These are phyloP conservation scores for Bretschneidera sinensis DNA, from an alignment of 345 rosid genomes.

Conservation along the genomic window DNA sequence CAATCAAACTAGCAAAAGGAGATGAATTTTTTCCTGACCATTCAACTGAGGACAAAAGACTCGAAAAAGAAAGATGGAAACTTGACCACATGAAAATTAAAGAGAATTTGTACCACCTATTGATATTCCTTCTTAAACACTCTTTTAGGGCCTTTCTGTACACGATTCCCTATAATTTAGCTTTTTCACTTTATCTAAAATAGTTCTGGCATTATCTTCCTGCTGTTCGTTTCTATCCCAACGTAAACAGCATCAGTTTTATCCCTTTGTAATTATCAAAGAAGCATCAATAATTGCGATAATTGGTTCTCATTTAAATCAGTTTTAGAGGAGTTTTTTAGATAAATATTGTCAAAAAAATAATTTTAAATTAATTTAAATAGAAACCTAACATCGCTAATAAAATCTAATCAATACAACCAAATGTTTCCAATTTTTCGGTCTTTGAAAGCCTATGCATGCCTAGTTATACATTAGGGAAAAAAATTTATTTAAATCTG, in stretches of 20 bases:
- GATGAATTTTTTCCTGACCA: background rate
- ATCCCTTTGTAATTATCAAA: background rate
- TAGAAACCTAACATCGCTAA: no score
- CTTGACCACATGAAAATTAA: background rate
- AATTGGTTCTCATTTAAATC: no score
- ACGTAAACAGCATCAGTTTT: background rate
- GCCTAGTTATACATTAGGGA: no score
- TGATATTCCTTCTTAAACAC: constrained; percentile 15
- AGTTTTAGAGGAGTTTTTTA: no score
- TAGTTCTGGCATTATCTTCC: background rate
- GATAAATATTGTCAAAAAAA: no score
- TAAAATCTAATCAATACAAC: no score
- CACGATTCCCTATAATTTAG: constrained; percentile 18
- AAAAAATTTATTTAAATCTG: no score
- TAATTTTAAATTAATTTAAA: no score
- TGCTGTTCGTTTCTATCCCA: no score
- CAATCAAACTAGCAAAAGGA: background rate
- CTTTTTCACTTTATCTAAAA: constrained; percentile 11
- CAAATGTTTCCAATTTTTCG: no score
- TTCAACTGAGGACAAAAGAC: background rate
- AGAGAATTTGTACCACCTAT: constrained; percentile 15
- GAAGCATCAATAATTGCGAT: background rate
- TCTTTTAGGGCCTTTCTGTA: constrained; percentile 2
- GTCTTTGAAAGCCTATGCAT: no score
- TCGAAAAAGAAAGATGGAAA: background rate